A percentile compares a stretch with the other conserved stretches of the same genome.
These are phyloP conservation scores for Tylopilus rubrobrunneus DNA, from an alignment of 768 basidiomycete species.

Conservation along the genomic window DNA sequence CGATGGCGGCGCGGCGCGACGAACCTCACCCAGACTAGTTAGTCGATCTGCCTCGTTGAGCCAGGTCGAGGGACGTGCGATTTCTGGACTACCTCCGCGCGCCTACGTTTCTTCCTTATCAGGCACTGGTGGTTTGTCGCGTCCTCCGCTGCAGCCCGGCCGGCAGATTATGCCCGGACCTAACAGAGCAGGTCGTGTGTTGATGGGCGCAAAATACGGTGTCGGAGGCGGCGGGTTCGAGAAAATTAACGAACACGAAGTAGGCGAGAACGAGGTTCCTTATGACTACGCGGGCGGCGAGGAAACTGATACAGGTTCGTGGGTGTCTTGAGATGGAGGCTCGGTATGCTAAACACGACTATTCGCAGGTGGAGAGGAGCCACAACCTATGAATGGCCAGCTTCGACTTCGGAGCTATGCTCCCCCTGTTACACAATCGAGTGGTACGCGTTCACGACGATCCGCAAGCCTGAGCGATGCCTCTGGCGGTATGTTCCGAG, in stretches of 20 bases:
- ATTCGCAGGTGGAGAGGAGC: slow-evolving; percentile 30
- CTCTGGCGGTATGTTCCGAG: slow-evolving; percentile 24
- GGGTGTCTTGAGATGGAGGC: slow-evolving; percentile 7
- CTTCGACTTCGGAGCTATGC: slow-evolving; percentile 28
- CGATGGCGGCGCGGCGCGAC: slow-evolving; percentile 20
- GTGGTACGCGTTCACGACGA: slow-evolving; percentile 56
- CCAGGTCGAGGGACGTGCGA: slow-evolving; percentile 34
- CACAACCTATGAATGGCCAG: slow-evolving; percentile 22
- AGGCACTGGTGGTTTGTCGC: slow-evolving; percentile 34
- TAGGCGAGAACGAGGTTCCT: slow-evolving; percentile 38
- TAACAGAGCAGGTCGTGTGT: slow-evolving; percentile 46
- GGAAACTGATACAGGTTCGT: slow-evolving; percentile 41
- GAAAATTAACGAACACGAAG: slow-evolving; percentile 45
- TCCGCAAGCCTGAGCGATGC: slow-evolving; percentile 80
- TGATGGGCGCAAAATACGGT: slow-evolving; percentile 39
- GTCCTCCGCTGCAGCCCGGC: slow-evolving; percentile 38
- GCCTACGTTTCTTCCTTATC: slow-evolving; percentile 28
- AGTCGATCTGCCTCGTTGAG: slow-evolving; percentile 31
- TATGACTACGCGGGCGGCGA: slow-evolving; percentile 28
- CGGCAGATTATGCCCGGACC: slow-evolving; percentile 44
- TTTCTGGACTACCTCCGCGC: slow-evolving; percentile 31
- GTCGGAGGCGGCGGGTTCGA: slow-evolving; percentile 36
- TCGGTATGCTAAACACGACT: slow-evolving; percentile 18
- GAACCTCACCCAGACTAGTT: slow-evolving; percentile 26
- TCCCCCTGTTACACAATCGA: slow-evolving; percentile 33